A percentile compares a stretch with the other conserved stretches of the same genome.
Evolutionary conservation across 164 flowering plant species (phyloP).

Genomic region (Stephania japonica): DNA sequence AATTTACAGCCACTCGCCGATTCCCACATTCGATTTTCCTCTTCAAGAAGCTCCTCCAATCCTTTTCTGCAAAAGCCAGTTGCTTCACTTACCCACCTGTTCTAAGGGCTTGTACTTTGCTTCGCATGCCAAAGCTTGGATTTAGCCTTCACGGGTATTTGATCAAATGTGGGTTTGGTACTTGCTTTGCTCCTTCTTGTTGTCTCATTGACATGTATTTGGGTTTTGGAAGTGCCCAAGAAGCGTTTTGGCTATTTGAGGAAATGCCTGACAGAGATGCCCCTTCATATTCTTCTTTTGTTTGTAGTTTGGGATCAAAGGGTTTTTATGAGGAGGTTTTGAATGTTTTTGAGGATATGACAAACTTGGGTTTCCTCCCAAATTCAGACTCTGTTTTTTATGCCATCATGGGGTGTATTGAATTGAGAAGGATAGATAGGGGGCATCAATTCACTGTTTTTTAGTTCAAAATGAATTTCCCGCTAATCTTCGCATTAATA

Average conservation of each 20-base stretch:
- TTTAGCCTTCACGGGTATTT: slow-evolving; percentile 23
- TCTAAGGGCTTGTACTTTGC: slow-evolving; percentile 20
- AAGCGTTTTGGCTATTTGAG: slow-evolving; percentile 25
- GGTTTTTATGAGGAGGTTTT: slow-evolving; percentile 22
- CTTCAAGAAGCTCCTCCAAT: slow-evolving; percentile 28
- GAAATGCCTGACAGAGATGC: slow-evolving; percentile 25
- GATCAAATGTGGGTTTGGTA: slow-evolving; percentile 17
- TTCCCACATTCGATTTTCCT: slow-evolving; percentile 11
- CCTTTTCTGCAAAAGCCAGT: slow-evolving; percentile 7
- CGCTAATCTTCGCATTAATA: slow-evolving; percentile 14
- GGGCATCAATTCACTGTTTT: slow-evolving; percentile 19
- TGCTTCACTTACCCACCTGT: slow-evolving; percentile 22
- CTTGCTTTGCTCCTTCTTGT: slow-evolving; percentile 5
- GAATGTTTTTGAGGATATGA: slow-evolving; percentile 21
- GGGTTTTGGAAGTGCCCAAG: slow-evolving; percentile 16
- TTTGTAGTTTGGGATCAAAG: slow-evolving; percentile 22
- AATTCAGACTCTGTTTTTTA: slow-evolving; percentile 14
- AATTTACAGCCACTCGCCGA: slow-evolving; percentile 10
- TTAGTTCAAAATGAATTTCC: slow-evolving; percentile 19
- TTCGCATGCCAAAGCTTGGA: slow-evolving; percentile 12
- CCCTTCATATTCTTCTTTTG: slow-evolving; percentile 17
- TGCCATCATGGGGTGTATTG: slow-evolving; percentile 25
- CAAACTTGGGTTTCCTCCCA: slow-evolving; percentile 14
- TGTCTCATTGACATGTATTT: slow-evolving; percentile 21
- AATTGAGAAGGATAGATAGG: slow-evolving; percentile 21